Conservation (phyloP, 2,329 filamentous ascomycete species). For the Apiospora marii region DNA sequence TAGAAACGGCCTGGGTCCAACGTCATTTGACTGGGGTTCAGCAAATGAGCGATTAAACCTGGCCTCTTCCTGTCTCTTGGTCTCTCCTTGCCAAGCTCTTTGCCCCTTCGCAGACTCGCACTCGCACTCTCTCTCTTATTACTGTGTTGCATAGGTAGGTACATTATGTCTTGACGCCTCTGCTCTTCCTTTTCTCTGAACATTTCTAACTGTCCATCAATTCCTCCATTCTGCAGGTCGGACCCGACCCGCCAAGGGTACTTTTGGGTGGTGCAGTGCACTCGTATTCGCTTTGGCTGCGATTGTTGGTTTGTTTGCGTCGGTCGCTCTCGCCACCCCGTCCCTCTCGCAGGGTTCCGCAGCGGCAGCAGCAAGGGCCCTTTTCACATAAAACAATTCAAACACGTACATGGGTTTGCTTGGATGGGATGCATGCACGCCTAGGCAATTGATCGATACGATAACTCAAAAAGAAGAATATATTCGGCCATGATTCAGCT, state of each 20-base stretch:
- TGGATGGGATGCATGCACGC: neutral
- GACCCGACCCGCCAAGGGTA: neutral
- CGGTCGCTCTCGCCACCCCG: too few species aligned
- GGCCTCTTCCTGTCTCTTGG: neutral
- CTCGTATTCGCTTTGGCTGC: neutral
- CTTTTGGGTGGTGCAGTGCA: neutral
- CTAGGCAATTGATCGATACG: neutral
- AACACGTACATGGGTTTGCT: neutral
- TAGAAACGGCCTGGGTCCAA: conserved; percentile 9
- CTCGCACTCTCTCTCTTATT: neutral
- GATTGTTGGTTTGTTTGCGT: neutral
- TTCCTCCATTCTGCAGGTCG: neutral
- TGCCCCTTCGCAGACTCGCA: neutral
- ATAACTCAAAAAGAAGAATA: neutral
- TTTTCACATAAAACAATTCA: too few species aligned
- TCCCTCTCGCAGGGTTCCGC: too few species aligned
- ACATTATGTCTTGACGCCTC: neutral
- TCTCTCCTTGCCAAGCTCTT: neutral
- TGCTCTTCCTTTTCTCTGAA: neutral
- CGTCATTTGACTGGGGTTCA: neutral
- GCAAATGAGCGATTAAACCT: conserved; percentile 16
- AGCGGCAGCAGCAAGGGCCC: too few species aligned
- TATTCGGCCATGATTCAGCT: neutral
- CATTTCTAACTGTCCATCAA: neutral
- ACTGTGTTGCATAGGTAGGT: neutral